These are phyloP conservation scores for Thalassiosira profunda DNA, from an alignment of 108 stramenopile genomes.

Conservation along the genomic window DNA sequence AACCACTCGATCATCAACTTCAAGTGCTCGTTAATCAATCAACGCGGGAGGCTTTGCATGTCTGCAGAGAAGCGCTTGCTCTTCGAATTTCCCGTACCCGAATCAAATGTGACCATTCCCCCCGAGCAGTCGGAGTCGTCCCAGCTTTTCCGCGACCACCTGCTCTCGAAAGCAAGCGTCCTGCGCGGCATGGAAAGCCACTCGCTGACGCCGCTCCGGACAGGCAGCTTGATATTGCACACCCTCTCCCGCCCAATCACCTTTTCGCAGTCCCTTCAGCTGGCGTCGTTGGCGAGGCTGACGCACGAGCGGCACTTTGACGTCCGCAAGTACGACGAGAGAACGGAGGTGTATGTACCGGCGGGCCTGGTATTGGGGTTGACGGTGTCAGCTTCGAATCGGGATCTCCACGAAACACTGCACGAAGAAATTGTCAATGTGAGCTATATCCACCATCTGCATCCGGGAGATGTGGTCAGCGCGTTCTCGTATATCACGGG, in stretches of 20 bases:
- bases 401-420: slow-evolving; percentile 88
- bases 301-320: slow-evolving; percentile 90
- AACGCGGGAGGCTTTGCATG: slow-evolving; percentile 83
- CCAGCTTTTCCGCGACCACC: slow-evolving; percentile 76
- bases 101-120: slow-evolving; percentile 52
- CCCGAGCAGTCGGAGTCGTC: slow-evolving; percentile 22
- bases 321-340: slow-evolving; percentile 62
- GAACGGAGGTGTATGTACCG: slow-evolving; percentile 74
- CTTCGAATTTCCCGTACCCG: slow-evolving; percentile 81
- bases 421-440: slow-evolving; percentile 85
- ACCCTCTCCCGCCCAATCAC: slow-evolving; percentile 65
- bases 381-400: slow-evolving; percentile 58
- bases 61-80: slow-evolving; percentile 87
- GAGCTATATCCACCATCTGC: slow-evolving; percentile 76
- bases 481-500: slow-evolving; percentile 60
- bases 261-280: slow-evolving; percentile 77
- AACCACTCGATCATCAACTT: slow-evolving; percentile 79
- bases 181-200: slow-evolving; percentile 69
- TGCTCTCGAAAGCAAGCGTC: slow-evolving; percentile 74
- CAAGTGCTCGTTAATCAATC: slow-evolving; percentile 82
- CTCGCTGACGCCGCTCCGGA: slow-evolving; percentile 57
- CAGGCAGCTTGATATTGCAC: slow-evolving; percentile 80
- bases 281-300: slow-evolving; percentile 78
- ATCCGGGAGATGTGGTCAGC: slow-evolving; percentile 76
- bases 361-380: slow-evolving; percentile 87